Base-by-base conservation (phyloP, 768 basidiomycete species). In the Podaxis sp. region DNA sequence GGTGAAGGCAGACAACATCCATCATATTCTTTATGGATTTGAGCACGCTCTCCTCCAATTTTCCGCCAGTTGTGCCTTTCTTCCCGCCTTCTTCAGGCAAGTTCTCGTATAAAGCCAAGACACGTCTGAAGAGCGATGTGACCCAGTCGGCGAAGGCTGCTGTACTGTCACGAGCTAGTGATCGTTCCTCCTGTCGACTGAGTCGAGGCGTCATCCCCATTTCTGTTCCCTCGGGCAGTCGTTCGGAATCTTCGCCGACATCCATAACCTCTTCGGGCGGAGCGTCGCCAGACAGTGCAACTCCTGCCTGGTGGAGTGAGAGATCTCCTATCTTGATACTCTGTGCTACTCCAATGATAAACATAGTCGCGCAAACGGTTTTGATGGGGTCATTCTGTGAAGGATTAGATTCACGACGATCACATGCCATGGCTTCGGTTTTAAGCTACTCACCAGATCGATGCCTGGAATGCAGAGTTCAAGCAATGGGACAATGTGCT, bases 21-120 rank as follows among this genome's bases (percentile, higher is more conserved):
- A 90, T 76, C 78, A 91, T 90, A 70, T 85, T 82, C 76, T 91
- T 91, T 73, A 93, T 83, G 20, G 90, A 84, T 70, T 88, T 91
- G 58, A 93, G 80, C 26, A 92, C 87, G 41, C 74, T 80, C 67
- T 94, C 89, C 78, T 89, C 91, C 75, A 81, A 84, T 72, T 91
- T 91, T n/a, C 92, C 92, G 24, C 92, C 92, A 1, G 93, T 93
- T 38, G 83, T 89, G 65, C 91, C 91, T 75, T 83, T 86, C 76
- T 86, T 87, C 4, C 96, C 96, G 11, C 93, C 95, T 75, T 96
- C 96, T 72, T 99, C 96, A 0, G 96, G 96, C 4, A 99, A 78
- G 71, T 96, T 96, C 76, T 95, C 93, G 70, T 90, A 96, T 20
- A 98, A 76, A 0, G 91, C 85, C 57, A 94, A 79, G 56, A 94